A percentile compares a stretch with the other conserved stretches of the same genome.
phyloP scores from a whole-genome alignment of 2,329 filamentous ascomycete species.

The Trichophyton simii region DNA sequence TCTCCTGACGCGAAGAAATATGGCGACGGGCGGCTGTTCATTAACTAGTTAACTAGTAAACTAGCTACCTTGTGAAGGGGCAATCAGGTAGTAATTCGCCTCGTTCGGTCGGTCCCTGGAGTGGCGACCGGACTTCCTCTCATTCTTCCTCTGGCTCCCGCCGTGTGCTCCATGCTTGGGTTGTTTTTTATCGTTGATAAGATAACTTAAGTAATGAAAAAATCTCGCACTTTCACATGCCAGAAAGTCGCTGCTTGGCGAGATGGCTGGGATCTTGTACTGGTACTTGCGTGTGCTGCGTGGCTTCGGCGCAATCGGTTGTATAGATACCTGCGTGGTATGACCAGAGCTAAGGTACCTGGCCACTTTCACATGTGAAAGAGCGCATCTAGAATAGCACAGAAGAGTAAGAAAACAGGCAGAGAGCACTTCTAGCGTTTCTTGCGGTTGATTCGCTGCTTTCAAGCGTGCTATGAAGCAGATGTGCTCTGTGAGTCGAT shows the following conservation, averaged over 20 bases:
- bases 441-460: neutral
- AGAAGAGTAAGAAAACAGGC: neutral
- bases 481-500: neutral
- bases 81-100: neutral
- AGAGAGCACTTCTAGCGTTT: neutral
- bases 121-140: neutral
- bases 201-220: no score
- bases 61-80: neutral
- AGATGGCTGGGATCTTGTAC: neutral
- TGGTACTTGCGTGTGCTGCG: neutral
- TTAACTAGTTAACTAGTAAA: no score
- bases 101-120: neutral
- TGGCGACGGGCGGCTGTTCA: neutral
- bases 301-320: neutral
- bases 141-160: neutral
- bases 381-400: neutral
- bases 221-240: constrained; percentile 4
- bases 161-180: neutral
- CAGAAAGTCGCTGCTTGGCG: neutral
- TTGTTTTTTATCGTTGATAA: neutral
- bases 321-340: neutral
- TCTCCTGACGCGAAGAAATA: neutral
- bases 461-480: neutral
- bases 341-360: neutral
- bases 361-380: neutral